A percentile compares a stretch with the other conserved stretches of the same genome.
Evolutionary conservation across 176 grass and related monocot species (phyloP).

Genomic region (Aegilops tauschii): DNA sequence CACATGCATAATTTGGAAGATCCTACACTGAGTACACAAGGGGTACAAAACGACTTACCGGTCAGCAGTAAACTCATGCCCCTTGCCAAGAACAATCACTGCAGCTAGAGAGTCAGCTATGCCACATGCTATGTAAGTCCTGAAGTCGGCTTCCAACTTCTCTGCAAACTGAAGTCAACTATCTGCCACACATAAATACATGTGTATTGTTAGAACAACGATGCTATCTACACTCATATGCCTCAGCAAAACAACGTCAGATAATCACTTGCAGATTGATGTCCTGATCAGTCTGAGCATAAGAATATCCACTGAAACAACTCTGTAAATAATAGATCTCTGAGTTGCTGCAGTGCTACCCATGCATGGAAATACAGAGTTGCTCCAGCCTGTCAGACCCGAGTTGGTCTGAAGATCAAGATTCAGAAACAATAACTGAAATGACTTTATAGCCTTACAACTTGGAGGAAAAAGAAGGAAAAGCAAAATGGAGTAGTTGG

Average conservation of each 20-base stretch:
- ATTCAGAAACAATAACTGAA: too few species aligned
- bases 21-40: background rate
- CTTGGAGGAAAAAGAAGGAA: too few species aligned
- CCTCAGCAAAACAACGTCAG: too few species aligned
- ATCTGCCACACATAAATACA: slow-evolving; percentile 22
- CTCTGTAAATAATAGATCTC: background rate
- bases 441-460: too few species aligned
- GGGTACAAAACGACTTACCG: too few species aligned
- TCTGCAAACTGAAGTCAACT: slow-evolving; percentile 93
- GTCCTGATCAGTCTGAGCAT: background rate
- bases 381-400: too few species aligned
- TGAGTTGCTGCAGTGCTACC: too few species aligned
- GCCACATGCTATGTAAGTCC: slow-evolving; percentile 62
- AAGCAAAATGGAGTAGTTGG: too few species aligned
- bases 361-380: too few species aligned
- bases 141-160: slow-evolving; percentile 62
- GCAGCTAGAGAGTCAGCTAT: too few species aligned
- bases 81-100: slow-evolving; percentile 64
- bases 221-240: background rate
- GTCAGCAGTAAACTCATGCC: slow-evolving; percentile 23
- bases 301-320: background rate
- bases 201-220: background rate
- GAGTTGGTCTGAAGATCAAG: too few species aligned
- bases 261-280: background rate
- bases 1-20: background rate